A percentile compares a stretch with the other conserved stretches of the same genome.
Conservation (phyloP, 805 yeast species). For the Candida xyloterini region DNA sequence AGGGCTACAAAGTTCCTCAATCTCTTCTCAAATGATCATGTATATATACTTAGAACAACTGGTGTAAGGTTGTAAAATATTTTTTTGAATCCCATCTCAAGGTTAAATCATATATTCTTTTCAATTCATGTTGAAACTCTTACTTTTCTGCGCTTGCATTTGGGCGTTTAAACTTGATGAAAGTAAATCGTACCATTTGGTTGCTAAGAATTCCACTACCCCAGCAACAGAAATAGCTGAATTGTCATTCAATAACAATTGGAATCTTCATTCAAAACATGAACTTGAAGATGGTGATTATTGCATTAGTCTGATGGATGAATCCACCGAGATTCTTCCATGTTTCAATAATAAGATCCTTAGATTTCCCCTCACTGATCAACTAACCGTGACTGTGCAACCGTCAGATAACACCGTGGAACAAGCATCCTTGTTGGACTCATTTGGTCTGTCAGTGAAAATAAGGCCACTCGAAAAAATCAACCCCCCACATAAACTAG, state of each 20-base stretch:
- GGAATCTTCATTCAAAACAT: not conserved
- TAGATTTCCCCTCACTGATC: conserved; percentile 18
- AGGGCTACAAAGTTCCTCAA: not conserved
- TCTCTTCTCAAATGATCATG: not conserved
- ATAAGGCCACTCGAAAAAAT: conserved; percentile 7
- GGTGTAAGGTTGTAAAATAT: too few species aligned
- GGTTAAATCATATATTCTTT: too few species aligned
- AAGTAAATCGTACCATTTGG: not conserved
- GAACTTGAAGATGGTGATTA: conserved; percentile 9
- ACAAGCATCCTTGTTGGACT: conserved; percentile 16
- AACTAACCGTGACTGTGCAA: conserved; percentile 12
- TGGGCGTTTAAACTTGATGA: not conserved
- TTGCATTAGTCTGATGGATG: conserved; percentile 18
- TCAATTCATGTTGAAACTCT: too few species aligned
- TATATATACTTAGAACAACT: not conserved
- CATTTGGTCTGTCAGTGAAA: conserved; percentile 5
- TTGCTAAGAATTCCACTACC: not conserved
- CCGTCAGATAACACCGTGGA: conserved; percentile 3
- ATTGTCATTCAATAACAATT: not conserved
- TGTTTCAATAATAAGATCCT: conserved; percentile 26
- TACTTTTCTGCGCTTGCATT: not conserved
- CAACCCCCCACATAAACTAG: conserved; percentile 13
- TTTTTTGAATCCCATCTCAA: too few species aligned
- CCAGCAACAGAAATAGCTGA: conserved; percentile 2
- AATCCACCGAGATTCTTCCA: conserved; percentile 2